Base-by-base conservation (phyloP, 805 yeast genomes). In the Metschnikowia orientalis region DNA sequence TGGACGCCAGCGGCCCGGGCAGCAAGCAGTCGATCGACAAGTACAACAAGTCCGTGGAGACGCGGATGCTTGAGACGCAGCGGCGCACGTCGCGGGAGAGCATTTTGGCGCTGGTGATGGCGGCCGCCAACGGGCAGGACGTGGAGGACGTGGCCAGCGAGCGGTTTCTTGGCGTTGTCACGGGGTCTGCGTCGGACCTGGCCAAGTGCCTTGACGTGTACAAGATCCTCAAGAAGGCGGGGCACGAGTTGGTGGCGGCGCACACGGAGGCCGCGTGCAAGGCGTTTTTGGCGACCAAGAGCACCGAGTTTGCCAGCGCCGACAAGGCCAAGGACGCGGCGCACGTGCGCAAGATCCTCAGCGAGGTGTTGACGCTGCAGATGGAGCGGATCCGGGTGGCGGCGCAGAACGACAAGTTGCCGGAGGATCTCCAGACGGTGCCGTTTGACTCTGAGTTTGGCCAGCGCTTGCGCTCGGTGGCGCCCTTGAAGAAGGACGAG, bases 71-170 rank as follows among this genome's bases (percentile, higher is more conserved):
- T 40, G 45, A 50, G 34, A 50, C 49, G 37, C 66, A 56, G 47
- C 67, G 68, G 35, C 44, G 51, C 17, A 51, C 60, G 18, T 68
- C 79, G 12, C 71, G 79, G 47, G 69, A 66, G 39, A 50, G 66
- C 11, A 48, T 79, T 10, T 63, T 79, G 43, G 43, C 51, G 18
- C 65, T 64, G 35, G 64, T 79, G 21, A 53, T 77, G 43, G 37
- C 46, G 18, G 35, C 43, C 30, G 60, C 62, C 13, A 50, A 50
- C 11, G 41, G 47, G 30, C 46, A 41, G 35, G 58, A 51, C 22
- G 54, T 45, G n/a, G 53, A 41, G 8, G 44, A 47, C 10, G 29
- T 35, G 19, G 43, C 44, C n/a, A 41, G 44, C 9, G 31, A 40
- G 19, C 35, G 30, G 11, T 48, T 54, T 38, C 28, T 33, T 23